Evolutionary conservation across 495 filamentous ascomycete genomes (phyloP).

Genomic region (Aspergillus kassunensis): DNA sequence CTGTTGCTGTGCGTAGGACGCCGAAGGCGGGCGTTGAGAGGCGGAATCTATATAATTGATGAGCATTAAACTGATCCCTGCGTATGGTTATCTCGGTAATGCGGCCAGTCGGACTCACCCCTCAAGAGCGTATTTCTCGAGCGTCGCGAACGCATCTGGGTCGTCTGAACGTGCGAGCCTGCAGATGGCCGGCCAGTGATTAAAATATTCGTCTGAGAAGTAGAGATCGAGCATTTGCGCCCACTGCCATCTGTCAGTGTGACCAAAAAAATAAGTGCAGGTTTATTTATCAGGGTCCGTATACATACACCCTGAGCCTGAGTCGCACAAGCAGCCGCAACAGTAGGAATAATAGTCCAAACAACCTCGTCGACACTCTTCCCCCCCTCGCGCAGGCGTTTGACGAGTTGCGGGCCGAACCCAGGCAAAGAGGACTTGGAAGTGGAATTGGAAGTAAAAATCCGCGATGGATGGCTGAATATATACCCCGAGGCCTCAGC

Average conservation of each 20-base stretch:
- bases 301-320: constrained; percentile 48
- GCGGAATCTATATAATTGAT: constrained; percentile 8
- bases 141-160: constrained; percentile 11
- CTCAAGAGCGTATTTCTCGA: constrained; percentile 14
- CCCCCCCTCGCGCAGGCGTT: constrained; percentile 53
- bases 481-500: neutral
- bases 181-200: constrained; percentile 48
- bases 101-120: neutral
- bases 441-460: constrained; percentile 18
- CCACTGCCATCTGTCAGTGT: constrained; percentile 13
- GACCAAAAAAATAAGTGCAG: no score
- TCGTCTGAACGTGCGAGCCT: constrained; percentile 26
- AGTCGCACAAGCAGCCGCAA: constrained; percentile 51
- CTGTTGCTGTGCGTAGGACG: constrained; percentile 9
- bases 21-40: constrained; percentile 16
- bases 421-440: constrained; percentile 34
- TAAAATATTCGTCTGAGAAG: constrained; percentile 42
- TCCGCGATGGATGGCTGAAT: constrained; percentile 35
- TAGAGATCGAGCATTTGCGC: constrained; percentile 67
- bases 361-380: constrained; percentile 55
- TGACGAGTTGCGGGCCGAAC: constrained; percentile 60
- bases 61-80: no score
- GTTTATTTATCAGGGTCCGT: neutral
- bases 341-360: constrained; percentile 54
- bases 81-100: no score